Evolutionary conservation across 2,329 filamentous ascomycete genomes (phyloP), one percentile per base, ranked within the genome.

Genomic region (Cladosporium sp.): DNA sequence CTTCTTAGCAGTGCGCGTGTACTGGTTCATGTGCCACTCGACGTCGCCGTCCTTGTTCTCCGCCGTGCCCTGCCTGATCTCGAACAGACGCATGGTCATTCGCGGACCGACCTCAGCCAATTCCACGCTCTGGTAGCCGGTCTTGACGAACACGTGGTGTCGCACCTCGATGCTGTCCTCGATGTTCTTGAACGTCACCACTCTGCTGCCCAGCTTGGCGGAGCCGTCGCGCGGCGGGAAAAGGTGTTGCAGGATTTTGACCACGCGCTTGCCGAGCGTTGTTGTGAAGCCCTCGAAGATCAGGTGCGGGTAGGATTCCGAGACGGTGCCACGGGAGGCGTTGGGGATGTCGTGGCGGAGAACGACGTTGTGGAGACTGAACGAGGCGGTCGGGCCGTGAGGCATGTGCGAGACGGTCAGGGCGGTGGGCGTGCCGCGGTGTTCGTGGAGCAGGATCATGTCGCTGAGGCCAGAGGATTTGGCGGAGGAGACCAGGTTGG

Each of bases 11-110:
- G 92, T 97, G 61, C 93, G 80, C 8, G 92, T 98, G 70, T 95
- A 98, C 67, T 96, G 92, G 56, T 89, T 95, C 58, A 98, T 77
- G 58, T 93, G 87, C 93, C 93, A 98, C 72, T 98, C 93, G 4
- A 95, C 84, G 71, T 98, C 93, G 3, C 92, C 92, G 60, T 95
- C 88, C 70, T 95, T 95, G 65, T 91, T 95, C 67, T 97, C 93
- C 55, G 96, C 75, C 3, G 92, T 95, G 13, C 93, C 92, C 49
- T 85, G 86, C 43, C 91, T 80, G 56, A 98, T 95, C 74, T 97
- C 89, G 66, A 97, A 98, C 49, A 90, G 76, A 60, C 89, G 80
- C 89, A 97, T 93, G n/a, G 90, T 95, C 89, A 97, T 95, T 53
- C 93, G 80, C 1, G 93, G 93, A 0, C 92, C 90, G 46, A 95